Evolutionary conservation across 148 eudicot genomes (phyloP), one percentile per base, ranked within the genome.

Genomic region (Arbutus unedo): DNA sequence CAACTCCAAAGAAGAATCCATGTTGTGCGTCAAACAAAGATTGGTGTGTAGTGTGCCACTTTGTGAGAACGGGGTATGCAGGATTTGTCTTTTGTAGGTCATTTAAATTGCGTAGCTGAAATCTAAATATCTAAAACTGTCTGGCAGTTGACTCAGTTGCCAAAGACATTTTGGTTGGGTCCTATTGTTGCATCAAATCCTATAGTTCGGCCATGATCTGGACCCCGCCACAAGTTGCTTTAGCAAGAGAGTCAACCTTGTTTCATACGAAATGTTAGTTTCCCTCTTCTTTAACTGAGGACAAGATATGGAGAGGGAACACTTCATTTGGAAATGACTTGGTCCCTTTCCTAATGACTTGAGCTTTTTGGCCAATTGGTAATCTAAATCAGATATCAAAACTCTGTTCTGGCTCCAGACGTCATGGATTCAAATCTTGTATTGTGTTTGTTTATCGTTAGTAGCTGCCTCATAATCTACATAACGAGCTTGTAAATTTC

Each of bases 91-190:
- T 16, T 43, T 19, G 51, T 45, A 44, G 49, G n/a, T 72, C n/a
- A 18, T 72, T 44, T 72, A 44, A n/a, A 7, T 68, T 44, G 19
- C 44, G 76, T 41, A 44, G 45, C 13, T 38, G 5, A 68, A 38
- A 9, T 31, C 2, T 10, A 9, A 19, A 31, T 38, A 43, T 16
- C 19, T 41, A 70, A 19, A 38, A 38, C 74, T 38, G 19, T 43
- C 45, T 18, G 49, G 18, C 45, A 16, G 25, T 8, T 47, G 53
- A 44, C 31, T 53, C 18, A 74, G 56, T 74, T 48, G 56, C 78
- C 25, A 50, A 74, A 74, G 38, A 49, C 51, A 74, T 74, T 7
- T 74, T 49, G 78, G 56, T 6, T 74, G 76, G 76, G 76, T 44
- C 78, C 60, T 76, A 25, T 25, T 2, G 41, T 76, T 49, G 78